phyloP scores from a whole-genome alignment of 768 basidiomycete genomes.

The Lactifluus volemus region DNA sequence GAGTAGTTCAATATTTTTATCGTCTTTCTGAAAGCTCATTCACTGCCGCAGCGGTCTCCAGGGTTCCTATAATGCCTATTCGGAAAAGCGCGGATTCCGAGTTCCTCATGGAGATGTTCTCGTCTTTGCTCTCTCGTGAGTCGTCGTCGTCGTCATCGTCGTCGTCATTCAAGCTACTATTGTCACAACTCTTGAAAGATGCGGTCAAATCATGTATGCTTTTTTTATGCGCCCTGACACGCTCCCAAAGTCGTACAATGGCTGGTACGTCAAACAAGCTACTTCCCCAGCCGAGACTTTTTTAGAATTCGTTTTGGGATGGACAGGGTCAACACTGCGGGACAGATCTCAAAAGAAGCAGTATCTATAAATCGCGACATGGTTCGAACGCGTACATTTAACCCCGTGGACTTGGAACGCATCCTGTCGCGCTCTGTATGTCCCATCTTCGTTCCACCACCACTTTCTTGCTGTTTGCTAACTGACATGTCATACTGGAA shows the following conservation, averaged over 20 bases:
- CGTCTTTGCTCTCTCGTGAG: conserved; percentile 69
- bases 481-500: not conserved
- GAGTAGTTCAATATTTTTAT: conserved; percentile 21
- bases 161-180: not conserved
- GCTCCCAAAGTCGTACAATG: conserved; percentile 64
- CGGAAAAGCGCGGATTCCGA: conserved; percentile 52
- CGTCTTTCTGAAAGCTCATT: not conserved
- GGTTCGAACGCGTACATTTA: not conserved
- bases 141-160: not conserved
- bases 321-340: conserved; percentile 18
- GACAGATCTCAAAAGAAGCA: conserved; percentile 3
- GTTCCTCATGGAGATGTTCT: conserved; percentile 80
- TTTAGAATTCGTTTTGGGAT: not conserved
- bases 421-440: conserved; percentile 8
- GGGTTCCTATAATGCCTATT: conserved; percentile 77
- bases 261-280: conserved; percentile 43
- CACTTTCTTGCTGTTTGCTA: not conserved
- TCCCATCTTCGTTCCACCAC: not conserved
- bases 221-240: conserved; percentile 76
- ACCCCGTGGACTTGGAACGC: conserved; percentile 1
- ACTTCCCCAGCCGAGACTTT: conserved; percentile 2
- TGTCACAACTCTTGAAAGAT: conserved; percentile 34
- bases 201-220: conserved; percentile 79
- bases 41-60: conserved; percentile 64
- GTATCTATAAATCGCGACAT: conserved; percentile 11